Conservation (phyloP, 2,329 filamentous ascomycete species). For the Helotiales sp. region DNA sequence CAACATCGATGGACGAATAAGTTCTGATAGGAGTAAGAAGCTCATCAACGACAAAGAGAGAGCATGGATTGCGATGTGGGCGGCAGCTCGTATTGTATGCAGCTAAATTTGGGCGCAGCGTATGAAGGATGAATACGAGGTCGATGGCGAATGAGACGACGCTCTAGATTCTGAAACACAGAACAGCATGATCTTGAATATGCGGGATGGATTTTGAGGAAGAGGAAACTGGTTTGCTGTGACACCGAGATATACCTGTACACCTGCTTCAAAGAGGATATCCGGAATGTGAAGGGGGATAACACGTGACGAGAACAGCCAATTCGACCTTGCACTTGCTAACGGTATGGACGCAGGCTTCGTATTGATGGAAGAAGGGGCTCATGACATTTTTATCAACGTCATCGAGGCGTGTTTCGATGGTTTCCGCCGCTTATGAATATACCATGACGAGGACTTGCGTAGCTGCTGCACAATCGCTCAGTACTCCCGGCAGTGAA, state of each 20-base stretch:
- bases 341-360: not conserved
- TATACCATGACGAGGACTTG: not conserved
- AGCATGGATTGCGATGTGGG: not conserved
- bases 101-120: slow-evolving; percentile 19
- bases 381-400: not conserved
- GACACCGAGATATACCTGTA: not conserved
- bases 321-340: not conserved
- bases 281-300: not conserved
- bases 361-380: not conserved
- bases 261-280: not conserved
- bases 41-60: slow-evolving; percentile 2
- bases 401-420: not conserved
- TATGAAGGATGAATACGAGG: slow-evolving; percentile 18
- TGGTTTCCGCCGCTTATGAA: not conserved
- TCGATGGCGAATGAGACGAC: slow-evolving; percentile 6
- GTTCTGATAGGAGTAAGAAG: not conserved
- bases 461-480: not conserved
- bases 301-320: not conserved
- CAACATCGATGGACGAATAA: not conserved
- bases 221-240: slow-evolving; percentile 1
- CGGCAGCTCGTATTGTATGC: slow-evolving; percentile 12
- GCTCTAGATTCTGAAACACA: slow-evolving; percentile 15
- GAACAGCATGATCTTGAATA: slow-evolving; percentile 5
- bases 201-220: slow-evolving; percentile 7
- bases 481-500: too few relatives aligned